Percentiles rank a stretch among this genome's conserved stretches.
phyloP scores from a whole-genome alignment of 2,329 filamentous ascomycete genomes.

The Ascochyta clinopodiicola region DNA sequence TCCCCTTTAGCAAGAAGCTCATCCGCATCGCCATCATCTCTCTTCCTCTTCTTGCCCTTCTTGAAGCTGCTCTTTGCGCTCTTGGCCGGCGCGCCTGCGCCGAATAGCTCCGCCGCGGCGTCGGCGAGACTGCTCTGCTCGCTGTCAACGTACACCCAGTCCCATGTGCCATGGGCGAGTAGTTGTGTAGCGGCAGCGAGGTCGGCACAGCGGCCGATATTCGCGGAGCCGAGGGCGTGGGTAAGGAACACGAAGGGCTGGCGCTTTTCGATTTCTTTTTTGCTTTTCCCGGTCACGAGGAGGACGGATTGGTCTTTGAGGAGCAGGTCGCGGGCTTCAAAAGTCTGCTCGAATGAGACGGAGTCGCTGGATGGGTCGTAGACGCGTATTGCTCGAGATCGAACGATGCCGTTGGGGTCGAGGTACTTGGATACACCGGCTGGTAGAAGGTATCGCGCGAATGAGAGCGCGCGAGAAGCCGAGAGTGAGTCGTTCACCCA shows the following conservation, averaged over 20 bases:
- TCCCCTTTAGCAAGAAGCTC: constrained; percentile 39
- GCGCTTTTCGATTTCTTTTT: constrained; percentile 68
- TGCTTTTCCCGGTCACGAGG: constrained; percentile 71
- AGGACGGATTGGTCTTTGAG: constrained; percentile 72
- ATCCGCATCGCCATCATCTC: constrained; percentile 40
- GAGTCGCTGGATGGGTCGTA: constrained; percentile 64
- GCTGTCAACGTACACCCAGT: constrained; percentile 82
- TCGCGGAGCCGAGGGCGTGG: constrained; percentile 74
- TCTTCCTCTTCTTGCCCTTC: constrained; percentile 54
- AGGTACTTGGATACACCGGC: constrained; percentile 82
- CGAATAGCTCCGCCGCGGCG: constrained; percentile 60
- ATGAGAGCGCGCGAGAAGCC: constrained; percentile 69
- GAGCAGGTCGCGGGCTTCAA: constrained; percentile 62
- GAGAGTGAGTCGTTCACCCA: constrained; percentile 80
- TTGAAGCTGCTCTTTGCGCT: constrained; percentile 29
- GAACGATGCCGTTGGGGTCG: constrained; percentile 68
- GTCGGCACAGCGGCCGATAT: constrained; percentile 69
- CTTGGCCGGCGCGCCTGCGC: constrained; percentile 27
- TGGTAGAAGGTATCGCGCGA: constrained; percentile 82
- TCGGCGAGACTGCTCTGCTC: constrained; percentile 65
- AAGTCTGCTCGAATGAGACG: constrained; percentile 33
- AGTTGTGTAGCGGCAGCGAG: constrained; percentile 68
- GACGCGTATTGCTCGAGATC: constrained; percentile 71
- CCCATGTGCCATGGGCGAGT: constrained; percentile 67
- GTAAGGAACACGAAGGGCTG: constrained; percentile 81